These are phyloP conservation scores for Blastobotrys apis DNA, from an alignment of 1,139 yeast genomes.

Conservation along the genomic window DNA sequence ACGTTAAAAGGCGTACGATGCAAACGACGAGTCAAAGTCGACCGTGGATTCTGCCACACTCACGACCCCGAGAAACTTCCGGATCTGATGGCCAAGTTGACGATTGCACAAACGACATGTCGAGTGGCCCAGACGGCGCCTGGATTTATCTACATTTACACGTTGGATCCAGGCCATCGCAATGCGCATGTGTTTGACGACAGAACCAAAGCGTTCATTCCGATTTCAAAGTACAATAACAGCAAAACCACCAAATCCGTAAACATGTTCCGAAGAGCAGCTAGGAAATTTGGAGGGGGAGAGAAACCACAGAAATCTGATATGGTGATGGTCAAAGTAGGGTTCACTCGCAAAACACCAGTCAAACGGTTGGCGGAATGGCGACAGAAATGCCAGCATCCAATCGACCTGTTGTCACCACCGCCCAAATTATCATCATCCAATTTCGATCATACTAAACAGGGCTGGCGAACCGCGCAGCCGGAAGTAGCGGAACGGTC, in stretches of 20 bases:
- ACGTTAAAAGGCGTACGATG: constrained; percentile 14
- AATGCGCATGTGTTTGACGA: constrained; percentile 28
- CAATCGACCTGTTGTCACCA: constrained; percentile 20
- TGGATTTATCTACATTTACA: constrained; percentile 31
- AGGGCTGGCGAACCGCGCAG: constrained; percentile 27
- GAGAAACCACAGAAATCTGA: neutral
- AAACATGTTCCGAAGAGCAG: neutral
- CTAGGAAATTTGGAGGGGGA: too few species aligned
- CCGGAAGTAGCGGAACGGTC: constrained; percentile 25
- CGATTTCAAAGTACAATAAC: neutral
- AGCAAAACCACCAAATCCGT: too few species aligned
- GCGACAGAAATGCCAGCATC: constrained; percentile 30
- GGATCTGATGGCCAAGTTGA: constrained; percentile 15
- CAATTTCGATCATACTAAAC: constrained; percentile 4
- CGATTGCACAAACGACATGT: constrained; percentile 9
- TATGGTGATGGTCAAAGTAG: constrained; percentile 30
- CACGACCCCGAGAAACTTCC: constrained; percentile 19
- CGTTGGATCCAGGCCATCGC: constrained; percentile 22
- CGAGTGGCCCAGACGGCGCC: constrained; percentile 16
- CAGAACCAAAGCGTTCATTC: constrained; percentile 11
- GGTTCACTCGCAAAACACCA: constrained; percentile 30
- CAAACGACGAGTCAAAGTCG: constrained; percentile 6
- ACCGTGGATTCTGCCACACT: constrained; percentile 18
- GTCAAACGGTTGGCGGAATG: constrained; percentile 28
- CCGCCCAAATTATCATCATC: constrained; percentile 1